phyloP scores from a whole-genome alignment of 495 filamentous ascomycete genomes.

The Aspergillus haitiensis region DNA sequence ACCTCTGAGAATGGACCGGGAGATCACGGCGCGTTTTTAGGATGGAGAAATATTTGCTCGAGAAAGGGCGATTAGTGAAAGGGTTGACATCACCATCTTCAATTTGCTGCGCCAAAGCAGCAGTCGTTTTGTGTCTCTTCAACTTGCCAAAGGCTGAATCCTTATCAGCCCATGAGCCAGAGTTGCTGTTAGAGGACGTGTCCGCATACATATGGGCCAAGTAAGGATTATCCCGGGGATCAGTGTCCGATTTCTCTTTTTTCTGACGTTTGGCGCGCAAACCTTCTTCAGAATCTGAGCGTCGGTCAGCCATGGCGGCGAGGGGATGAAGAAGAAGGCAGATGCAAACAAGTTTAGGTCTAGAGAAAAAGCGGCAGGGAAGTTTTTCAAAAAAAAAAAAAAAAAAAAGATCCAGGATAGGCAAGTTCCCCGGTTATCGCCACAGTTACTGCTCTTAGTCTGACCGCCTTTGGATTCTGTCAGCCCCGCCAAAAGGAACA shows the following conservation, averaged over 20 bases:
- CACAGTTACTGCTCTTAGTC: conserved; percentile 26
- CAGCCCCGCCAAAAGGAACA: conserved; percentile 17
- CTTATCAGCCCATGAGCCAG: conserved; percentile 27
- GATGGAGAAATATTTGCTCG: conserved; percentile 84
- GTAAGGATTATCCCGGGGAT: conserved; percentile 75
- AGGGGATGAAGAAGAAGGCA: conserved; percentile 2
- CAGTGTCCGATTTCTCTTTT: conserved; percentile 46
- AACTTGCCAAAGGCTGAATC: conserved; percentile 61
- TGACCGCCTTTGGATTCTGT: conserved; percentile 36
- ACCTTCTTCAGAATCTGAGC: conserved; percentile 42
- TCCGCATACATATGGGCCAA: conserved; percentile 82
- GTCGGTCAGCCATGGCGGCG: conserved; percentile 43
- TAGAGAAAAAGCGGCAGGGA: conserved; percentile 8
- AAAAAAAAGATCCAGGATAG: conserved; percentile 37
- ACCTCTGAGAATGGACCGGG: conserved; percentile 89
- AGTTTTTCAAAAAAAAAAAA: conserved; percentile 23
- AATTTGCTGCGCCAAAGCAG: conserved; percentile 65
- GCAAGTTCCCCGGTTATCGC: conserved; percentile 34
- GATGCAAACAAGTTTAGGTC: conserved; percentile 1
- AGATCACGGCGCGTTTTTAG: conserved; percentile 78
- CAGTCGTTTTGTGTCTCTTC: conserved; percentile 78
- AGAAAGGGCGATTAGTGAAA: conserved; percentile 74
- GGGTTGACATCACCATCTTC: conserved; percentile 86
- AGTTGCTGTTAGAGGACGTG: conserved; percentile 45
- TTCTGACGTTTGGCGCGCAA: conserved; percentile 51